A percentile compares a stretch with the other conserved stretches of the same genome.
Conservation (phyloP, 257 asterid genomes). For the Penstemon davidsonii region DNA sequence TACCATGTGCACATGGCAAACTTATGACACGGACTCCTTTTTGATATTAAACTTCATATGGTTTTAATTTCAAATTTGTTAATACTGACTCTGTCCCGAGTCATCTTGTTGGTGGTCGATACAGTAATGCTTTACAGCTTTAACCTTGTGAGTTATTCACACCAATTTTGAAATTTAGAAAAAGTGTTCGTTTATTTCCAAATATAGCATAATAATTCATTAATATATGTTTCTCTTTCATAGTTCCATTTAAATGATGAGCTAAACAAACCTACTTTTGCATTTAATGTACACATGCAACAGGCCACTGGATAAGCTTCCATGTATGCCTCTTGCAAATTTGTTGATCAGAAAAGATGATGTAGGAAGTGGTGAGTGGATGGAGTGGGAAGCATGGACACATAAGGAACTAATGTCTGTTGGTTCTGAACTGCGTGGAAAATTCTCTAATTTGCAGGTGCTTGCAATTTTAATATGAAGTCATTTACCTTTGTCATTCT, state of each 20-base stretch:
- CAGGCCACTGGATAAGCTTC: slow-evolving; percentile 70
- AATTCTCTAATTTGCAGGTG: slow-evolving; percentile 81
- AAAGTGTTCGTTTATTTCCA: not conserved
- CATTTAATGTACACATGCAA: slow-evolving; percentile 21
- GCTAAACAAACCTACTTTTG: slow-evolving; percentile 18
- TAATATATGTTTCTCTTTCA: not conserved
- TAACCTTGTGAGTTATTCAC: not conserved
- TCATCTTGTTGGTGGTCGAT: not conserved
- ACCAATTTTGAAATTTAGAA: too few species aligned
- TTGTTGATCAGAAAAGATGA: slow-evolving; percentile 26
- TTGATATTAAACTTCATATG: too few species aligned
- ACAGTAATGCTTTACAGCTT: not conserved
- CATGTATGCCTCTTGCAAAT: slow-evolving; percentile 56
- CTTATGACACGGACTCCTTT: too few species aligned
- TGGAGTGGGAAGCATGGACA: slow-evolving; percentile 91
- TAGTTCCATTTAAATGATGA: slow-evolving; percentile 2
- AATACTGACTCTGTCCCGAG: not conserved
- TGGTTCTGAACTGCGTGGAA: slow-evolving; percentile 82
- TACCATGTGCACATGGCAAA: too few species aligned
- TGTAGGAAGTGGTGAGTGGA: slow-evolving; percentile 41
- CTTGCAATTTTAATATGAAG: slow-evolving; percentile 2
- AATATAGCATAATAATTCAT: too few species aligned
- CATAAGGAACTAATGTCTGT: slow-evolving; percentile 69
- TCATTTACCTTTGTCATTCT: slow-evolving; percentile 15
- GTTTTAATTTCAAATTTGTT: not conserved